phyloP scores from a whole-genome alignment of 352 stramenopile genomes.

The Phytopythium helicoides region DNA sequence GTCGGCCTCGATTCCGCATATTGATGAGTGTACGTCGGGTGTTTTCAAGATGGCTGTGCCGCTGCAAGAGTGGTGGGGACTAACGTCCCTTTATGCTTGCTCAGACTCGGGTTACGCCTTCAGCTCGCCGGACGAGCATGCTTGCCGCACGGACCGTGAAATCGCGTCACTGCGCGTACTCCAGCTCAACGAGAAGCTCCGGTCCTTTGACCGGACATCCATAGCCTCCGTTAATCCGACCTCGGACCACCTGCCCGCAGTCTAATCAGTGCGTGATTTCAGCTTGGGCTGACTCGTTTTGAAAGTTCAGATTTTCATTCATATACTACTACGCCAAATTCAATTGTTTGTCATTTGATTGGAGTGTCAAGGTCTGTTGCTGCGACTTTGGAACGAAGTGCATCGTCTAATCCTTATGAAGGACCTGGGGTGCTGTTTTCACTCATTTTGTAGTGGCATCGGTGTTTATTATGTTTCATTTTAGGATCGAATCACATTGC shows the following conservation, averaged over 20 bases:
- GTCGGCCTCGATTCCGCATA: slow-evolving; percentile 15
- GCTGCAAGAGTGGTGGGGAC: not conserved
- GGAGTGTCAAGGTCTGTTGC: too few species aligned
- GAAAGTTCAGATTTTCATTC: too few species aligned
- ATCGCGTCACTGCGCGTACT: slow-evolving; percentile 43
- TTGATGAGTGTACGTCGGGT: slow-evolving; percentile 29
- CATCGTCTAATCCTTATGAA: too few species aligned
- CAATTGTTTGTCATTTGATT: too few species aligned
- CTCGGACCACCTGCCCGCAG: not conserved
- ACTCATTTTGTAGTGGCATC: too few species aligned
- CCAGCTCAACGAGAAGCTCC: slow-evolving; percentile 30
- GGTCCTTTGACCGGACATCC: slow-evolving; percentile 12
- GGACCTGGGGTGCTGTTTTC: too few species aligned
- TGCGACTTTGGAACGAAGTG: too few species aligned
- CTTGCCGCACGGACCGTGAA: slow-evolving; percentile 18
- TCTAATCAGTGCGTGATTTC: too few species aligned
- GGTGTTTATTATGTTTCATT: too few species aligned
- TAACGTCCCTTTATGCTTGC: slow-evolving; percentile 11
- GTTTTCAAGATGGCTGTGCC: not conserved
- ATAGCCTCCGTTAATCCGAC: not conserved
- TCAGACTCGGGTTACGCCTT: slow-evolving; percentile 54
- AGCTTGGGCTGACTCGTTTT: too few species aligned
- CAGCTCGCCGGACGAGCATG: slow-evolving; percentile 33
- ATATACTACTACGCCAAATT: too few species aligned
- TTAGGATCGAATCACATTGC: too few species aligned